Evolutionary conservation across 768 basidiomycete genomes (phyloP).

Genomic region (Lenzites betulinus): DNA sequence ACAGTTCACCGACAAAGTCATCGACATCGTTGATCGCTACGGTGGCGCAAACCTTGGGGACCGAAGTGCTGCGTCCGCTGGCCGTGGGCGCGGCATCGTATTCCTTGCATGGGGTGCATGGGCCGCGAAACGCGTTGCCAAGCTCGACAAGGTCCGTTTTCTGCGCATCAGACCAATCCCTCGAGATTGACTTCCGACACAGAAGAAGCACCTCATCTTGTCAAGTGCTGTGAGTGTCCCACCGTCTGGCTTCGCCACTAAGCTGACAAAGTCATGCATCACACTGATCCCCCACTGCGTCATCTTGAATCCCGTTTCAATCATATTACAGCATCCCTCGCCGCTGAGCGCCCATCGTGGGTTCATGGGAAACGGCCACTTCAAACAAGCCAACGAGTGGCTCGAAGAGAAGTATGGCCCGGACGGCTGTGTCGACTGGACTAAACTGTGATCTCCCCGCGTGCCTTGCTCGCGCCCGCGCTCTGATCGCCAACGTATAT

Average conservation of each 20-base stretch:
- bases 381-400: constrained; percentile 87
- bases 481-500: not conserved
- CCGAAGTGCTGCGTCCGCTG: constrained; percentile 39
- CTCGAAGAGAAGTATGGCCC: constrained; percentile 74
- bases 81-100: constrained; percentile 71
- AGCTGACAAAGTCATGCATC: constrained; percentile 20
- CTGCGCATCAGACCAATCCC: not conserved
- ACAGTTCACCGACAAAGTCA: constrained; percentile 80
- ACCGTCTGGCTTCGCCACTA: not conserved
- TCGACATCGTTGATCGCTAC: constrained; percentile 76
- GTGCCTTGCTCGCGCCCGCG: not conserved
- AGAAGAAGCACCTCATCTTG: constrained; percentile 83
- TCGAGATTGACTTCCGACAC: not conserved
- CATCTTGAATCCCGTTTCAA: constrained; percentile 28
- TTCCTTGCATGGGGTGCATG: constrained; percentile 92
- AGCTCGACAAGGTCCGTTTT: constrained; percentile 64
- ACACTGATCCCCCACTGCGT: constrained; percentile 22
- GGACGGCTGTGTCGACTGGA: constrained; percentile 76
- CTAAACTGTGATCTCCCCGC: constrained; percentile 38
- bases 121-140: constrained; percentile 81
- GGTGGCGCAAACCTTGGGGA: constrained; percentile 64
- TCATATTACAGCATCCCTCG: constrained; percentile 68
- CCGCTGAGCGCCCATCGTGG: constrained; percentile 77
- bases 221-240: constrained; percentile 62
- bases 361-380: constrained; percentile 89